Percentiles rank a stretch among this genome's conserved stretches.
Evolutionary conservation across 257 asterid species (phyloP).

Genomic region (Linderniella brevidens): DNA sequence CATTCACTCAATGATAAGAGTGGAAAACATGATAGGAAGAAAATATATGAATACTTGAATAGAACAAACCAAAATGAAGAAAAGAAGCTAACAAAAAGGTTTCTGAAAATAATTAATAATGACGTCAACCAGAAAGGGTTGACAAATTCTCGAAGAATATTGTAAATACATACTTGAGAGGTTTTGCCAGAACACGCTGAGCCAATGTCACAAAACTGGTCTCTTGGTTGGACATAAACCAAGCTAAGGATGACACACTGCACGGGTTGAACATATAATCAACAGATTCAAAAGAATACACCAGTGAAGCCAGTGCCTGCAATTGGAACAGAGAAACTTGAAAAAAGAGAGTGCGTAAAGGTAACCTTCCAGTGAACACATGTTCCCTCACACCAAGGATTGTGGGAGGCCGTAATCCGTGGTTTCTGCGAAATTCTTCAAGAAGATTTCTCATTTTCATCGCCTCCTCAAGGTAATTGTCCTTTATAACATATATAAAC

Average conservation of each 20-base stretch:
- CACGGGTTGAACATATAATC: conserved; percentile 13
- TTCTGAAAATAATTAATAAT: not conserved
- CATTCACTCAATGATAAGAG: no score
- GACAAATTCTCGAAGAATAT: not conserved
- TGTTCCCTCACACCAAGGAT: conserved; percentile 97
- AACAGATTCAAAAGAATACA: not conserved
- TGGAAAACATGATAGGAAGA: no score
- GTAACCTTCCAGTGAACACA: conserved; percentile 94
- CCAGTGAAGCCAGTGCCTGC: not conserved
- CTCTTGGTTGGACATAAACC: conserved; percentile 99
- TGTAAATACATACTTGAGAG: conserved; percentile 59
- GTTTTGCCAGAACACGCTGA: conserved; percentile 90
- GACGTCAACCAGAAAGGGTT: not conserved
- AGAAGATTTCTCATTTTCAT: conserved; percentile 95
- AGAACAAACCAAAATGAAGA: not conserved
- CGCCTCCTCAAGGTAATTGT: conserved; percentile 99
- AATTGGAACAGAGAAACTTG: not conserved
- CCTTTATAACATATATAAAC: conserved; percentile 27
- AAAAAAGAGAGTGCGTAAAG: conserved; percentile 6
- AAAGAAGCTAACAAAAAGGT: not conserved
- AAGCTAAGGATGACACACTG: conserved; percentile 98
- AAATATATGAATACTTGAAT: conserved; percentile 11
- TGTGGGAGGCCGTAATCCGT: conserved; percentile 94
- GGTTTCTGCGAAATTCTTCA: conserved; percentile 76
- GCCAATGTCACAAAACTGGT: conserved; percentile 98